Evolutionary conservation across 192 early-diverging fungal genomes (phyloP), one percentile per base, ranked within the genome.

Genomic region (Diversispora eburnea): DNA sequence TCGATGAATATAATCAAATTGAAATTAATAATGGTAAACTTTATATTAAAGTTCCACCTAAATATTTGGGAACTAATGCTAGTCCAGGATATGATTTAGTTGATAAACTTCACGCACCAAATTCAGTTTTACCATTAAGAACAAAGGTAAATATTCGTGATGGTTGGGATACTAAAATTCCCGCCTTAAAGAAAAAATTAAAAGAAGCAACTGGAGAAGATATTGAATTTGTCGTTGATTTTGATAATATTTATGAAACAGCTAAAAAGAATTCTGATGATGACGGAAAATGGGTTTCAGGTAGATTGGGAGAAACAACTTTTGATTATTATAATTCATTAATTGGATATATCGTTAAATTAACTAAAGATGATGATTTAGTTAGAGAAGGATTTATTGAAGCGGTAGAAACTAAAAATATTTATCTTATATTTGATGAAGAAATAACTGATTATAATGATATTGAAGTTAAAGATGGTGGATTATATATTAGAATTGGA

Each of bases 361-460:
- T 66, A 8, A 48, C 64, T 15, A 66, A 66, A 48, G 64, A 66
- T 66, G 67, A 69, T 69, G 67, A 69, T 33, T 33, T 69, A 13
- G 67, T 69, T 9, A 19, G 67, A 39, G 67, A 69, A 22, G 48
- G 48, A 15, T 69, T 69, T 42, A 4, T 69, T 42, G 67, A 69
- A 39, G 48, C 33, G 19, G 46, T 46, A 9, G 48, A 55, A 54
- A 55, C 41, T 55, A 49, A 25, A 42, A 47, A 69, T n/a, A 54
- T 69, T 69, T 33, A 69, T 55, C 13, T 69, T 1, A 8, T 69
- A 0, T 47, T 47, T 55, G 67, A 69, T 69, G 48, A 69, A 41
- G 15, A 19, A 5, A 49, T 47, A 22, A 54, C 3, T 25, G 22
- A 49, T 52, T 69, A 25, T 19, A 22, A 39, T 5, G 67, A 69